Evolutionary conservation across 2,329 filamentous ascomycete genomes (phyloP).

Genomic region (Calonectria henricotiae): DNA sequence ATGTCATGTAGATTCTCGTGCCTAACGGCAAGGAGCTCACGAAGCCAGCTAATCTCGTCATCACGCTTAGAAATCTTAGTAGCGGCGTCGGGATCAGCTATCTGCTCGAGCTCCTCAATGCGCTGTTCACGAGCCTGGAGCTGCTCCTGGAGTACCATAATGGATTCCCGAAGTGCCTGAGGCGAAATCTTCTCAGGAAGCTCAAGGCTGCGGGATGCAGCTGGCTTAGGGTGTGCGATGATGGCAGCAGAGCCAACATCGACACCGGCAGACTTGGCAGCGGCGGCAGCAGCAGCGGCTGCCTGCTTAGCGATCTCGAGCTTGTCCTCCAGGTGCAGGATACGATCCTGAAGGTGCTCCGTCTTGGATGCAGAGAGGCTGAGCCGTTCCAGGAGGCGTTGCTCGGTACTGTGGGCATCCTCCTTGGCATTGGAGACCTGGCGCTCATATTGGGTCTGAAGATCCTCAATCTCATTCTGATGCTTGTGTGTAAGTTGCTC

Average conservation of each 20-base stretch:
- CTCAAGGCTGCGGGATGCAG: slow-evolving; percentile 60
- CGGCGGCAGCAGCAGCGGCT: slow-evolving; percentile 85
- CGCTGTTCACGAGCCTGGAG: slow-evolving; percentile 92
- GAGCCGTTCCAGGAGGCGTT: slow-evolving; percentile 85
- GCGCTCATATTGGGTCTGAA: slow-evolving; percentile 82
- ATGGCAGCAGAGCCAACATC: slow-evolving; percentile 53
- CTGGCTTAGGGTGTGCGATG: slow-evolving; percentile 46
- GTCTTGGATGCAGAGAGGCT: slow-evolving; percentile 88
- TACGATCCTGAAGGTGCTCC: slow-evolving; percentile 88
- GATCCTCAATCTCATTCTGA: slow-evolving; percentile 80
- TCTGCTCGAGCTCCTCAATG: slow-evolving; percentile 89
- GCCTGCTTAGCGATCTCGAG: slow-evolving; percentile 92
- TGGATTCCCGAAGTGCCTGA: slow-evolving; percentile 94
- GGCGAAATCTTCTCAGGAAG: slow-evolving; percentile 91
- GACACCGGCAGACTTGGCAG: slow-evolving; percentile 74
- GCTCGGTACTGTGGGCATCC: slow-evolving; percentile 85
- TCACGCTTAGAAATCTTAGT: slow-evolving; percentile 91
- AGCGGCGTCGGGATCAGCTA: slow-evolving; percentile 84
- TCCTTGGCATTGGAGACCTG: slow-evolving; percentile 82
- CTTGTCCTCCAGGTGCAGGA: slow-evolving; percentile 89
- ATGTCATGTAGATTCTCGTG: slow-evolving; percentile 95
- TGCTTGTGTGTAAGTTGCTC: slow-evolving; percentile 72
- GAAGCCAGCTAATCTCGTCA: slow-evolving; percentile 94
- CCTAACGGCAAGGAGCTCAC: slow-evolving; percentile 91
- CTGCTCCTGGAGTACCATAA: slow-evolving; percentile 96